These are phyloP conservation scores for Suhomyces faveliae DNA, from an alignment of 805 yeast genomes.

Conservation along the genomic window DNA sequence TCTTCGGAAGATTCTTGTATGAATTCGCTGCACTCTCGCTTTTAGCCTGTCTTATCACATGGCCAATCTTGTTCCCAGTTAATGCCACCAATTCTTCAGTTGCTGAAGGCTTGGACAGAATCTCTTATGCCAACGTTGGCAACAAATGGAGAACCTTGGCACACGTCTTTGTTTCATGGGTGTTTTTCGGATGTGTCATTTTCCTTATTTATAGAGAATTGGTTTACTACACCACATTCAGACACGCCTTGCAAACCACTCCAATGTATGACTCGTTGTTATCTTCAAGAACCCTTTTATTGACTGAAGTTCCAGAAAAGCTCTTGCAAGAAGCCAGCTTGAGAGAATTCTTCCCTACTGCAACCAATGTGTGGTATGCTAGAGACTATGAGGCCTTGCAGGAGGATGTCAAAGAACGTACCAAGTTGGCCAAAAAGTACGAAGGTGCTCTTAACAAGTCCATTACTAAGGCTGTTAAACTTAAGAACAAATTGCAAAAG, in stretches of 20 bases:
- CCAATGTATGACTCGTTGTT: conserved; percentile 69
- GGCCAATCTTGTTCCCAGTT: conserved; percentile 73
- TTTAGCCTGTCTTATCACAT: conserved; percentile 51
- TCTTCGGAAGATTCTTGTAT: conserved; percentile 63
- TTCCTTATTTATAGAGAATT: conserved; percentile 72
- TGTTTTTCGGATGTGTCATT: conserved; percentile 62
- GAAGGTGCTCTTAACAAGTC: conserved; percentile 66
- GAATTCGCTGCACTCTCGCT: conserved; percentile 53
- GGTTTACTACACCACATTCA: conserved; percentile 64
- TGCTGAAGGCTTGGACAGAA: conserved; percentile 57
- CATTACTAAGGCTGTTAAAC: conserved; percentile 57
- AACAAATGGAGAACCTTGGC: conserved; percentile 68
- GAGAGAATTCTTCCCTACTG: conserved; percentile 60
- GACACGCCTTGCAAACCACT: conserved; percentile 72
- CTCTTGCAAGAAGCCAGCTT: conserved; percentile 49
- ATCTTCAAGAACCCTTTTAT: conserved; percentile 68
- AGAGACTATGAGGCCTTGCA: conserved; percentile 58
- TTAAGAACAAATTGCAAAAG: conserved; percentile 54
- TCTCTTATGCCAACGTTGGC: conserved; percentile 61
- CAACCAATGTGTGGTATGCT: conserved; percentile 59
- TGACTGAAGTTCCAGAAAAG: conserved; percentile 62
- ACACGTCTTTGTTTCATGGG: conserved; percentile 74
- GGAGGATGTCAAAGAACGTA: conserved; percentile 59
- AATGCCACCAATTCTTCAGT: conserved; percentile 67
- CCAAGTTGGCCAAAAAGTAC: conserved; percentile 56